Conservation (phyloP, 495 filamentous ascomycete species). For the Talaromyces thailandensis region DNA sequence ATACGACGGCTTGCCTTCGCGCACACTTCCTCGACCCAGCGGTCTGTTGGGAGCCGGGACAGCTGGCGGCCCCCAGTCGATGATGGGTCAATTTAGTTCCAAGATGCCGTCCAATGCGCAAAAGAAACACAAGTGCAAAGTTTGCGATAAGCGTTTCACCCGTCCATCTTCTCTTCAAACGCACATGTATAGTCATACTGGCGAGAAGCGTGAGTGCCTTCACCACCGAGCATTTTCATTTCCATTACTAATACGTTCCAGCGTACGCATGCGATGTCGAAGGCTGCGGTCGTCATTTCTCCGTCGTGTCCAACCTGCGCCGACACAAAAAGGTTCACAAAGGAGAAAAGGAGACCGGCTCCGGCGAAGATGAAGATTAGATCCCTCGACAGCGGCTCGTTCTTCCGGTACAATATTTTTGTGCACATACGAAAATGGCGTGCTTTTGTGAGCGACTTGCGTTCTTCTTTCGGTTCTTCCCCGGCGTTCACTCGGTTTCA, state of each 20-base stretch:
- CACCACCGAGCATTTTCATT: background rate
- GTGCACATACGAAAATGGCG: background rate
- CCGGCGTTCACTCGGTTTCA: slow-evolving; percentile 8
- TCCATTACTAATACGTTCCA: slow-evolving; percentile 34
- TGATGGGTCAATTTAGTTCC: slow-evolving; percentile 99
- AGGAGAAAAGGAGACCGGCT: slow-evolving; percentile 51
- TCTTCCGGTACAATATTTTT: slow-evolving; percentile 4
- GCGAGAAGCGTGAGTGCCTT: slow-evolving; percentile 84
- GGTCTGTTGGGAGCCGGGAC: slow-evolving; percentile 54
- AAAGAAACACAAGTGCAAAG: slow-evolving; percentile 99
- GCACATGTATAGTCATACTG: slow-evolving; percentile 98
- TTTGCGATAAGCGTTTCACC: slow-evolving; percentile 98
- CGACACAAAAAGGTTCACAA: slow-evolving; percentile 96
- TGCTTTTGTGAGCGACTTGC: slow-evolving; percentile 12
- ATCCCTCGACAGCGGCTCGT: slow-evolving; percentile 1
- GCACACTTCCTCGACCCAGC: slow-evolving; percentile 74
- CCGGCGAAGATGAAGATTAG: slow-evolving; percentile 39
- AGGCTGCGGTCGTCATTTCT: slow-evolving; percentile 94
- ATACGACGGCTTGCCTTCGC: slow-evolving; percentile 61
- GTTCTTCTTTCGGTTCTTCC: slow-evolving; percentile 6
- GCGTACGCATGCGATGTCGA: slow-evolving; percentile 92
- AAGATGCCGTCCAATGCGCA: slow-evolving; percentile 93
- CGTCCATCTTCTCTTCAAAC: slow-evolving; percentile 93
- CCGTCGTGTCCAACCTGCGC: slow-evolving; percentile 92
- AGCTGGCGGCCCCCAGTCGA: slow-evolving; percentile 83